Conservation (phyloP, 2,329 filamentous ascomycete genomes). For the Exutisphaerella laricina region DNA sequence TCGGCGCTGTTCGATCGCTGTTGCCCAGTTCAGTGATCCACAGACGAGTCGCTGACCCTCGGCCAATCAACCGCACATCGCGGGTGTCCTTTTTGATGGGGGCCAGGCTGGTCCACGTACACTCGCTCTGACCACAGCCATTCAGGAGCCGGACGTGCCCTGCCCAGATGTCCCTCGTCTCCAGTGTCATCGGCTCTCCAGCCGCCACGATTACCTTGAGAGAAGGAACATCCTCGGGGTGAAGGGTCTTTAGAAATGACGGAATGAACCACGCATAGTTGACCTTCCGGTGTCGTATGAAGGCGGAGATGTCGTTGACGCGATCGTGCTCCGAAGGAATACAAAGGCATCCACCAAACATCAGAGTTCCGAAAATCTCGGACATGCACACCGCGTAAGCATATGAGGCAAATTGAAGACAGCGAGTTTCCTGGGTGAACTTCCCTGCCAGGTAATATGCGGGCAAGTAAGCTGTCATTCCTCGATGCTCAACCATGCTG, state of each 20-base stretch:
- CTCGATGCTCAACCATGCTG: constrained; percentile 8
- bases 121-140: not conserved
- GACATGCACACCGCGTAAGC: not conserved
- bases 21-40: not conserved
- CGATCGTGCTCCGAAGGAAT: constrained; percentile 1
- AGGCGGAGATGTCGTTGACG: not conserved
- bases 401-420: constrained; percentile 1
- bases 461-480: not conserved
- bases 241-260: not conserved
- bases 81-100: not conserved
- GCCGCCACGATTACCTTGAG: not conserved
- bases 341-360: not conserved
- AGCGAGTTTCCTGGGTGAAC: not conserved
- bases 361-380: not conserved
- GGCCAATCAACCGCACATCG: constrained; percentile 6
- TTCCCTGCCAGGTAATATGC: not conserved
- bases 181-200: not conserved
- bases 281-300: not conserved
- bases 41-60: constrained; percentile 2
- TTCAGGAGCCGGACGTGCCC: not conserved
- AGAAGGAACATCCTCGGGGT: not conserved
- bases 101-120: not conserved
- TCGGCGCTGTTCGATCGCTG: not conserved
- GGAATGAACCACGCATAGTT: not conserved
- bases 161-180: not conserved